These are phyloP conservation scores for Tricholoma saponaceum DNA, from an alignment of 768 basidiomycete species.

Conservation along the genomic window DNA sequence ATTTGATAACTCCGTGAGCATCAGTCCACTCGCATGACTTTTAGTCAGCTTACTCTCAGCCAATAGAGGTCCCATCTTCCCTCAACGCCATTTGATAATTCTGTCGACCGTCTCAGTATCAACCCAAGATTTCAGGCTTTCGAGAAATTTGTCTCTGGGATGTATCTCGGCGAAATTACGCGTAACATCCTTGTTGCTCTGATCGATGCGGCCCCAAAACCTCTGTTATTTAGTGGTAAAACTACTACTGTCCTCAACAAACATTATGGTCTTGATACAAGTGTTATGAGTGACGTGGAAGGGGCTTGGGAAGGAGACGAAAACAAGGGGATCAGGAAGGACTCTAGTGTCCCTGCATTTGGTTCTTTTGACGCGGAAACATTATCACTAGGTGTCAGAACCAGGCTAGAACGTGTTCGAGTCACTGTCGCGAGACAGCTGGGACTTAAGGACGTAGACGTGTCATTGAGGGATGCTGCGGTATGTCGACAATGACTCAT, in stretches of 20 bases:
- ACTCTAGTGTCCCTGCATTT: constrained; percentile 33
- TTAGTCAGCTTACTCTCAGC: constrained; percentile 2
- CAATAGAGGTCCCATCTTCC: constrained; percentile 76
- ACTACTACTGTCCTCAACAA: constrained; percentile 70
- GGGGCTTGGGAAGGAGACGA: constrained; percentile 59
- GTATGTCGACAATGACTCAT: constrained; percentile 25
- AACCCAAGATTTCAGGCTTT: constrained; percentile 92
- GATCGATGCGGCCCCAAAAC: constrained; percentile 67
- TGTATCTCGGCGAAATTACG: constrained; percentile 96
- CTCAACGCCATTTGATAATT: constrained; percentile 86
- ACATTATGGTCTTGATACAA: constrained; percentile 94
- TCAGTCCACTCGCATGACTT: not conserved
- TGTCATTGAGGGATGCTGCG: constrained; percentile 55
- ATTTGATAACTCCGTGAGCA: constrained; percentile 85
- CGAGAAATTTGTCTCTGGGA: constrained; percentile 98
- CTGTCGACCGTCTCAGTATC: constrained; percentile 89
- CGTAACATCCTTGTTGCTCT: constrained; percentile 82
- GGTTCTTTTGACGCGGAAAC: constrained; percentile 28
- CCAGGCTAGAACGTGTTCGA: constrained; percentile 52
- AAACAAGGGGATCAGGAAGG: constrained; percentile 15
- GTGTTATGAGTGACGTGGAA: constrained; percentile 84
- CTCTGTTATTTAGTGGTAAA: constrained; percentile 78
- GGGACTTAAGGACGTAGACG: constrained; percentile 50
- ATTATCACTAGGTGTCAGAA: constrained; percentile 25
- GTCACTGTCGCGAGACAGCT: constrained; percentile 60